Evolutionary conservation across 345 rosid species (phyloP), one percentile per base, ranked within the genome.

Genomic region (Hibiscus trionum): DNA sequence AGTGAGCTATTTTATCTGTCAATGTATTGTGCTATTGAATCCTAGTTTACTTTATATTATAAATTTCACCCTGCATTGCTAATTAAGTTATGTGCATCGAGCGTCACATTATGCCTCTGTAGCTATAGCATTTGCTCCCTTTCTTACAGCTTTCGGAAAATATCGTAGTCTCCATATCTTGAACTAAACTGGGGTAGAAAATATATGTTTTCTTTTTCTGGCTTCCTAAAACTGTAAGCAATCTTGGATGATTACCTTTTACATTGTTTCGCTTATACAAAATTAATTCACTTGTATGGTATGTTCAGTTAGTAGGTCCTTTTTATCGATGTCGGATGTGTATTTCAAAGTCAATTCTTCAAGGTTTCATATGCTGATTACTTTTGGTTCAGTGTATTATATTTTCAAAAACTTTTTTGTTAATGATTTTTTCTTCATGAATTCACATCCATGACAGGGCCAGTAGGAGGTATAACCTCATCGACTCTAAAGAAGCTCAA

Each of bases 401-500:
- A 73, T 59, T 33, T 33, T 33, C 37, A 33, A 33, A 33, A 31
- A 31, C 4, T 21, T 21, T 4, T 4, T 4, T 4, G 6, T 33
- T 33, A 33, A 33, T 5, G 4, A n/a, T 42, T 42, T 71, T 52
- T 24, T 53, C 8, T 11, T 64, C 53, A 11, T 64, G 56, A 66
- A 24, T 71, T n/a, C 29, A 15, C 59, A 31, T 71, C 75, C 73
- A 74, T 83, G 66, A 83, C 91, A 91, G 97, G 97, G 60, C 85
- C 93, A 47, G 79, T 93, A 21, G 88, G 85, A 78, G 85, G 86
- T 73, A 88, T 93, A 60, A 82, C 91, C 61, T 91, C 97, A 33
- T 72, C 82, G 75, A 87, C 97, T 37, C 86, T 93, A 70, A 86
- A 74, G 88, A 91, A 82, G 80, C 88, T 93, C 44, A 89, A 91